Evolutionary conservation across 441 rosid genomes (phyloP).

Genomic region (Francoa sonchifolia): DNA sequence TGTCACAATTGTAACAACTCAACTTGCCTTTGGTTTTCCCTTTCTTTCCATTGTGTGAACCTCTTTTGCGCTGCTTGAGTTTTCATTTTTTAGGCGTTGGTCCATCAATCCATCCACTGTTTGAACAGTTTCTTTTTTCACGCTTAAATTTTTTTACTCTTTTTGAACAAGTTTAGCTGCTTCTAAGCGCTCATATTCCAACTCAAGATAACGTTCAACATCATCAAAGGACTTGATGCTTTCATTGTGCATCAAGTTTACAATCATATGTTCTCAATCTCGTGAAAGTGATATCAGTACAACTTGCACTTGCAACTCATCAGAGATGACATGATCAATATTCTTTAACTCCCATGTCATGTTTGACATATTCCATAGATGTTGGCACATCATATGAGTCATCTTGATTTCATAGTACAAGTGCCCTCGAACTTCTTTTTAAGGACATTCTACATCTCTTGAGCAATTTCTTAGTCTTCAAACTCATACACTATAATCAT

Average conservation of each 20-base stretch:
- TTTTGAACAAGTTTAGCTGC: background rate
- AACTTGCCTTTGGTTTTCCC: conserved; percentile 3
- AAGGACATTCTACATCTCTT: background rate
- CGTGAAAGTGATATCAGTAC: background rate
- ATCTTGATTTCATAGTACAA: background rate
- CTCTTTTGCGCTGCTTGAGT: background rate
- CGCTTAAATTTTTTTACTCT: background rate
- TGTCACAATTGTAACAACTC: background rate
- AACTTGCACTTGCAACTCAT: background rate
- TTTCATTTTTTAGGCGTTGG: background rate
- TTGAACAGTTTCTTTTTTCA: background rate
- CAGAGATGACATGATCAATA: background rate
- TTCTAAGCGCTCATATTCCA: conserved; percentile 1
- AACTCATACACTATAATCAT: background rate
- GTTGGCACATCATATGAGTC: background rate
- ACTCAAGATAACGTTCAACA: background rate
- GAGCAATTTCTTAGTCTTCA: background rate
- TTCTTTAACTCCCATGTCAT: background rate
- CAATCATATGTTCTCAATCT: background rate
- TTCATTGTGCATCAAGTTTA: background rate
- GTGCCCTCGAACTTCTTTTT: conserved; percentile 1
- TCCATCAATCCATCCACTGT: background rate
- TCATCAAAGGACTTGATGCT: background rate
- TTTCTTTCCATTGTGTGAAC: background rate
- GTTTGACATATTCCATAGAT: too few species aligned